Base-by-base conservation (phyloP, 805 yeast genomes). In the Cyberlindnera nakhonratchasimensis region DNA sequence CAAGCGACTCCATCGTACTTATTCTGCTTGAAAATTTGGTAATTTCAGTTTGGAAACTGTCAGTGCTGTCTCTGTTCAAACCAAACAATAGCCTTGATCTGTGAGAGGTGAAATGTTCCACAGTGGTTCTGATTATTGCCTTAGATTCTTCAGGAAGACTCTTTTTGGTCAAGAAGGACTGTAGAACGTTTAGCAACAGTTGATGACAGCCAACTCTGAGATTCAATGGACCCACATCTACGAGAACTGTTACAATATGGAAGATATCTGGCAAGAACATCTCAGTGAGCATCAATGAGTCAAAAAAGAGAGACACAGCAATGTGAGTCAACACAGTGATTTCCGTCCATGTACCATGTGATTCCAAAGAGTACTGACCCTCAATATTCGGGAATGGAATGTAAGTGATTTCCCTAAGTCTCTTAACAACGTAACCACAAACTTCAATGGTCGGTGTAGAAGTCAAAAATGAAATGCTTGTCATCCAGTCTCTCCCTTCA, bases 71-170 rank as follows among this genome's bases (percentile, higher is more conserved):
- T 55, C 85, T 75, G 6, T 79, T 79, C 47, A 83, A 66, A 0
- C 91, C 91, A 63, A 82, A 82, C 43, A 85, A 64, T 70, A 82
- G 72, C 49, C 76, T 79, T 13, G 79, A 77, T 53, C 87, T 69
- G 37, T 82, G 86, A n/a, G 82, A 78, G 38, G 70, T 64, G 36
- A 70, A 64, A 11, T 55, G 58, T 6, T 48, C 55, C 16, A 65
- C 72, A 2, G 80, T 70, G 1, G 66, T 64, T 38, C 72, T 71
- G 17, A 86, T 69, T 10, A 67, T 58, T 2, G 55, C 51, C 44
- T 65, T 66, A 26, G 67, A 67, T 4, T 57, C 57, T 2, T 52
- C 59, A 1, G 77, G 59, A n/a, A 84, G 58, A 18, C 67, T 65
- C 2, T 79, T 79, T 45, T 76, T 80, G 16, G 79, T 72, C 12